Evolutionary conservation across 257 asterid genomes (phyloP).

Genomic region (Plantago ovata): DNA sequence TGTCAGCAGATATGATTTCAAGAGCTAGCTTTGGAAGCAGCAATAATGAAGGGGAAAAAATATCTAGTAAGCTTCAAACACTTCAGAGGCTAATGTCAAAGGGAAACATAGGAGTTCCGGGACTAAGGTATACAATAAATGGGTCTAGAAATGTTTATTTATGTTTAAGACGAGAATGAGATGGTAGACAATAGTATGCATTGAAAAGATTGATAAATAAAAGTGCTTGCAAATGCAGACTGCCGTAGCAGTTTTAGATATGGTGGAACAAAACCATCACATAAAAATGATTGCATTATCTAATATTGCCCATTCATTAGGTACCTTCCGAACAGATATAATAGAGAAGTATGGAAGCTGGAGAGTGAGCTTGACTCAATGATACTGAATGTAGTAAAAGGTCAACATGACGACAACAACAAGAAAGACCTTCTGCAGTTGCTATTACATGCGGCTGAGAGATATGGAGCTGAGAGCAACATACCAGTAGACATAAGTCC

Average conservation of each 20-base stretch:
- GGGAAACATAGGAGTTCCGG: slow-evolving; percentile 59
- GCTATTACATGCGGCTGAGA: slow-evolving; percentile 56
- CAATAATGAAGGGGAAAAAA: slow-evolving; percentile 44
- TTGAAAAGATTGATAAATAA: no score
- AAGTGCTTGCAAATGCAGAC: no score
- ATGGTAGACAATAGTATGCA: no score
- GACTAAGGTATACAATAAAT: slow-evolving; percentile 53
- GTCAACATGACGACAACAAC: slow-evolving; percentile 21
- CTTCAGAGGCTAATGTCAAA: slow-evolving; percentile 54
- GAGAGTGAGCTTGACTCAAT: slow-evolving; percentile 48
- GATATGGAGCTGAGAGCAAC: slow-evolving; percentile 29
- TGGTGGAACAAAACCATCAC: no score
- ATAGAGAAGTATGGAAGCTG: slow-evolving; percentile 54
- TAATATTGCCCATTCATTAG: slow-evolving; percentile 27
- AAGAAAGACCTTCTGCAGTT: slow-evolving; percentile 53
- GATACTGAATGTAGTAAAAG: slow-evolving; percentile 48
- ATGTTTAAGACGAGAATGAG: no score
- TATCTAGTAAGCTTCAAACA: slow-evolving; percentile 50
- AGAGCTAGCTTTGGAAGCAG: slow-evolving; percentile 76
- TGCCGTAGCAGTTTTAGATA: no score
- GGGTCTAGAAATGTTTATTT: no score
- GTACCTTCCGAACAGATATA: slow-evolving; percentile 56
- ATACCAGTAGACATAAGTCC: slow-evolving; percentile 36
- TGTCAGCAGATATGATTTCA: slow-evolving; percentile 77
- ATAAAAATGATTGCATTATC: no score